Conservation (phyloP, 306 rosid genomes). For the Acacia acuminata region DNA sequence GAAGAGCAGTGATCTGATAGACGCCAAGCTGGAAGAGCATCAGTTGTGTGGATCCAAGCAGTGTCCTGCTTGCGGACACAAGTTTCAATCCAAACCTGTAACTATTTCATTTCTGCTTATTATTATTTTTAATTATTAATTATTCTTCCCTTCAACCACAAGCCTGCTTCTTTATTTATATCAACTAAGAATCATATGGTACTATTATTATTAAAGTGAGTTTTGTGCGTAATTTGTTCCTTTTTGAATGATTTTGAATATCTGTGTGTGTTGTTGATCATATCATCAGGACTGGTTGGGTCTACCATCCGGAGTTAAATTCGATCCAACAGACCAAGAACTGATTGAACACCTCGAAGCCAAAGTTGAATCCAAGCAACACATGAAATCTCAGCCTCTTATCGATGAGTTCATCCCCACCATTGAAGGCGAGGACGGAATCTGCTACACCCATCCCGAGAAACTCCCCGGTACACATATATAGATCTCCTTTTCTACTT, state of each 20-base stretch:
- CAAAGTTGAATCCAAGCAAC: slow-evolving; percentile 78
- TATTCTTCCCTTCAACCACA: slow-evolving; percentile 41
- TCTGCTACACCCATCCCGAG: slow-evolving; percentile 99
- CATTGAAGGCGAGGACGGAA: slow-evolving; percentile 98
- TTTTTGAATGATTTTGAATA: slow-evolving; percentile 30
- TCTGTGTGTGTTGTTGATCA: not conserved
- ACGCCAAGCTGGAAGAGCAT: slow-evolving; percentile 96
- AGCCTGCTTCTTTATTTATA: slow-evolving; percentile 15
- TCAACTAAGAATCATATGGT: not conserved
- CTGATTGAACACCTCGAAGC: slow-evolving; percentile 97
- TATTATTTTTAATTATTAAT: not conserved
- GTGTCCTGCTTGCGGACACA: slow-evolving; percentile 94
- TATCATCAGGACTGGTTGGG: slow-evolving; percentile 90
- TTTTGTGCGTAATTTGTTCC: not conserved
- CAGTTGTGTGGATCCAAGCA: slow-evolving; percentile 96
- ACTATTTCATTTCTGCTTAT: slow-evolving; percentile 35
- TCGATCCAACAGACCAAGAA: slow-evolving; percentile 99
- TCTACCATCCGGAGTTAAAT: slow-evolving; percentile 98
- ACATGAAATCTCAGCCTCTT: slow-evolving; percentile 90
- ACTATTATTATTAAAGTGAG: not conserved
- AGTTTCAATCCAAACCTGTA: slow-evolving; percentile 89
- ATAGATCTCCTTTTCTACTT: not conserved
- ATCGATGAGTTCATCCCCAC: slow-evolving; percentile 97
- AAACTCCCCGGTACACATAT: slow-evolving; percentile 79
- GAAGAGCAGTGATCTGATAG: slow-evolving; percentile 75